Evolutionary conservation across 306 rosid genomes (phyloP).

Genomic region (Sicyos baderoa): DNA sequence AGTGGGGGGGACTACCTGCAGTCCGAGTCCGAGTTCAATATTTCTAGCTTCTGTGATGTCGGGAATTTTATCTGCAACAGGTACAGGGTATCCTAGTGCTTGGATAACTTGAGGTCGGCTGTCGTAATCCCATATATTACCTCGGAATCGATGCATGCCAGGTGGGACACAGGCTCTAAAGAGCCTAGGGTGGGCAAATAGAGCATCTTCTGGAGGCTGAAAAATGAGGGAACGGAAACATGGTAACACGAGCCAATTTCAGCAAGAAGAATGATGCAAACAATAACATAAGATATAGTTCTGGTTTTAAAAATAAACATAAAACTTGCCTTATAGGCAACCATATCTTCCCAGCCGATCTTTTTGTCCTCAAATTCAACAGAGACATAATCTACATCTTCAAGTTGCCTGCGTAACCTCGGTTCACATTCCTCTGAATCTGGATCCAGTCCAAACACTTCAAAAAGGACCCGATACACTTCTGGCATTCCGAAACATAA

Average conservation of each 20-base stretch:
- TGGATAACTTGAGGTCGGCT: conserved; percentile 65
- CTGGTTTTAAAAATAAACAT: conserved; percentile 15
- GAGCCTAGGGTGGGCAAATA: conserved; percentile 86
- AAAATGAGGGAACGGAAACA: background rate
- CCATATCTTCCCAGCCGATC: conserved; percentile 89
- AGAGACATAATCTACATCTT: conserved; percentile 89
- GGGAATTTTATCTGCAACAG: conserved; percentile 54
- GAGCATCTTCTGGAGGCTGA: conserved; percentile 96
- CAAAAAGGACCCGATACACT: conserved; percentile 92
- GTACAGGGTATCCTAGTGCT: conserved; percentile 65
- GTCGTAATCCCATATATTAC: conserved; percentile 90
- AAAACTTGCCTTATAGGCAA: conserved; percentile 63
- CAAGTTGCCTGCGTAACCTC: conserved; percentile 72
- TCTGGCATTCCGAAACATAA: conserved; percentile 91
- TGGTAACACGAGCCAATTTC: background rate
- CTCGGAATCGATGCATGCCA: conserved; percentile 92
- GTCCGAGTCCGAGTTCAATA: conserved; percentile 89
- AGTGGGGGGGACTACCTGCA: conserved; percentile 50
- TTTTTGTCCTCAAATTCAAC: conserved; percentile 71
- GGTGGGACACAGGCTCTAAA: conserved; percentile 96
- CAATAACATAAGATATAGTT: background rate
- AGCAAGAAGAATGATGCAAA: background rate
- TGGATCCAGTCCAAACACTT: conserved; percentile 95
- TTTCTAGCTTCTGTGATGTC: conserved; percentile 77
- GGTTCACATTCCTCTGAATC: conserved; percentile 86